Percentiles rank a stretch among this genome's conserved stretches.
Conservation (phyloP, 805 yeast species). For the Saccharomyces jurei region DNA sequence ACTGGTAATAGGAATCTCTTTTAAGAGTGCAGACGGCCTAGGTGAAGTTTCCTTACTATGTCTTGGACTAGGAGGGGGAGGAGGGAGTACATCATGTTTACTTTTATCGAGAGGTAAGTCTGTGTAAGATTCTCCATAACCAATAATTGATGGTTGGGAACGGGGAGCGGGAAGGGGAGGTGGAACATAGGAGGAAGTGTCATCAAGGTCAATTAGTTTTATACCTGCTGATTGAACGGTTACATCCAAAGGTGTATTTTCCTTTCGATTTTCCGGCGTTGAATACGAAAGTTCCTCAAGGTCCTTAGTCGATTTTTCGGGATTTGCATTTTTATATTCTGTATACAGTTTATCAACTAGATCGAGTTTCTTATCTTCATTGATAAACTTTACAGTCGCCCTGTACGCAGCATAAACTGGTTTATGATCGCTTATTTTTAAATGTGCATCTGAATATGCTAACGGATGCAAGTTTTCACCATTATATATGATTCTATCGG, state of each 20-base stretch:
- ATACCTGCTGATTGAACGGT: not conserved
- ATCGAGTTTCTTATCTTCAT: slow-evolving; percentile 49
- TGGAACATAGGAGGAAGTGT: not conserved
- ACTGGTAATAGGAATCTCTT: slow-evolving; percentile 2
- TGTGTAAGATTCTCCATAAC: not conserved
- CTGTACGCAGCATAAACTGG: slow-evolving; percentile 82
- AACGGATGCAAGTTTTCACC: slow-evolving; percentile 52
- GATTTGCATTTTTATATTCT: slow-evolving; percentile 36
- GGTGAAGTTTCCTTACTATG: slow-evolving; percentile 14
- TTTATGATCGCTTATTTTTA: slow-evolving; percentile 77
- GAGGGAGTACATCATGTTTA: slow-evolving; percentile 14
- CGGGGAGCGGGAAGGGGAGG: not conserved
- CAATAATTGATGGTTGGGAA: not conserved
- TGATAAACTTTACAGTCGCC: slow-evolving; percentile 59
- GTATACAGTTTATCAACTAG: slow-evolving; percentile 54
- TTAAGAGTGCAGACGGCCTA: not conserved
- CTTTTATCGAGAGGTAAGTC: not conserved
- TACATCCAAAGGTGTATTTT: not conserved
- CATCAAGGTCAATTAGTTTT: not conserved
- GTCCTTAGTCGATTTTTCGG: slow-evolving; percentile 14
- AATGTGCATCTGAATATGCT: slow-evolving; percentile 58
- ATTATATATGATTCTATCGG: slow-evolving; percentile 72
- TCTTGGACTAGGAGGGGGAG: slow-evolving; percentile 14
- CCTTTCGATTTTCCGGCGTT: not conserved
- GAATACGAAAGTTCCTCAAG: not conserved